These are phyloP conservation scores for Cercospora sp. DNA, from an alignment of 2,329 filamentous ascomycete species.

Conservation along the genomic window DNA sequence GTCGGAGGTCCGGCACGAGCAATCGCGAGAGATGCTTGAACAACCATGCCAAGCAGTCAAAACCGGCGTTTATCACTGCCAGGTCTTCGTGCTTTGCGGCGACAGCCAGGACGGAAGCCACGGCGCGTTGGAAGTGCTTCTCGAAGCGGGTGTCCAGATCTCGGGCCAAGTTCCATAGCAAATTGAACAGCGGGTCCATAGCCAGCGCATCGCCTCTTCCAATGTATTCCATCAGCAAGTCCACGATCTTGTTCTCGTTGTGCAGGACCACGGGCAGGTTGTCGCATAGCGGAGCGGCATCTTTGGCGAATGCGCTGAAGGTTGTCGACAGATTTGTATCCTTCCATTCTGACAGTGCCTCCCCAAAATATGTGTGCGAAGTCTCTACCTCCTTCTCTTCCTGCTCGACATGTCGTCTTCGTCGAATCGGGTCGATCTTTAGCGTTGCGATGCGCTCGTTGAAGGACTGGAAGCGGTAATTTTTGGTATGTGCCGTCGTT, in stretches of 20 bases:
- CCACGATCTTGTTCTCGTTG: conserved; percentile 83
- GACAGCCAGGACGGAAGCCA: conserved; percentile 74
- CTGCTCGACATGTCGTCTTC: conserved; percentile 61
- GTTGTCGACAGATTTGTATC: conserved; percentile 85
- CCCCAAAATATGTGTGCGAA: conserved; percentile 82
- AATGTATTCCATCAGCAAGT: conserved; percentile 72
- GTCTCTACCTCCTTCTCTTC: conserved; percentile 79
- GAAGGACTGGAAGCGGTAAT: conserved; percentile 90
- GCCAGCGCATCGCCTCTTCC: conserved; percentile 74
- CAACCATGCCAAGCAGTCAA: conserved; percentile 87
- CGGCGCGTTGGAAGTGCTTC: conserved; percentile 75
- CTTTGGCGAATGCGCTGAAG: conserved; percentile 75
- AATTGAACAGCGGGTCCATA: conserved; percentile 79
- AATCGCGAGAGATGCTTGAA: conserved; percentile 96
- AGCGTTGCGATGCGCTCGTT: conserved; percentile 85
- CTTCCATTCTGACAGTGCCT: conserved; percentile 80
- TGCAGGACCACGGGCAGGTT: conserved; percentile 90
- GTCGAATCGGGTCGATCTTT: conserved; percentile 89
- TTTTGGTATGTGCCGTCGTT: conserved; percentile 75
- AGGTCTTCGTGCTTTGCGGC: conserved; percentile 71
- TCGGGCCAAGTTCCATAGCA: conserved; percentile 93
- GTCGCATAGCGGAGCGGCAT: conserved; percentile 77
- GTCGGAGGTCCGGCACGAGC: conserved; percentile 78
- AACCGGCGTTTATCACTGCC: conserved; percentile 95
- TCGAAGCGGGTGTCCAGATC: conserved; percentile 87